Conservation (phyloP, 2,329 filamentous ascomycete species). For the Nannizziopsis arthrosporioides region DNA sequence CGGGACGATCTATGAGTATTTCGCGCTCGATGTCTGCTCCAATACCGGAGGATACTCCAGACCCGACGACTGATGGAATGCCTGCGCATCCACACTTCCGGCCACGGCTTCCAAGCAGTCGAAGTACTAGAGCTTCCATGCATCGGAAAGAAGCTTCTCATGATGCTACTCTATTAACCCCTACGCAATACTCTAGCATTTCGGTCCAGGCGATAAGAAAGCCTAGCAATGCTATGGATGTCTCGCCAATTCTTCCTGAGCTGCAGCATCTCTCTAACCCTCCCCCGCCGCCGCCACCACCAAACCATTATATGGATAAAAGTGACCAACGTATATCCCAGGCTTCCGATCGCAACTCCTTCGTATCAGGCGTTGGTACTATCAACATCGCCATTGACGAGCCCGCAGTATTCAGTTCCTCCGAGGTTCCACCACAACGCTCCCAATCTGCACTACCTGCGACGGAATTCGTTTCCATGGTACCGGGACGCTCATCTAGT, state of each 20-base stretch:
- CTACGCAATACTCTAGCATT: slow-evolving; percentile 8
- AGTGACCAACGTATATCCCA: neutral
- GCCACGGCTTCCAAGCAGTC: slow-evolving; percentile 31
- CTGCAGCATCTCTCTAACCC: slow-evolving; percentile 49
- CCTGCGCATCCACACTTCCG: slow-evolving; percentile 34
- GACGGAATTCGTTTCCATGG: slow-evolving; percentile 21
- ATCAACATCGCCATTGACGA: slow-evolving; percentile 34
- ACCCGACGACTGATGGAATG: slow-evolving; percentile 26
- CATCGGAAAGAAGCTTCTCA: slow-evolving; percentile 10
- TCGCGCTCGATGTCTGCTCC: slow-evolving; percentile 32
- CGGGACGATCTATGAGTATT: slow-evolving; percentile 21
- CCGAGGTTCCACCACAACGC: neutral
- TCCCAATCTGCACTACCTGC: slow-evolving; percentile 1
- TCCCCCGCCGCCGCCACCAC: slow-evolving; percentile 36
- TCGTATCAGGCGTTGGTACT: slow-evolving; percentile 28
- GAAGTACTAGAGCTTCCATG: slow-evolving; percentile 16
- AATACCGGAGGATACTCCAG: slow-evolving; percentile 20
- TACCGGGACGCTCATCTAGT: slow-evolving; percentile 17
- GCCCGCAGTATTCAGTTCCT: slow-evolving; percentile 5
- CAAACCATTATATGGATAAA: slow-evolving; percentile 2
- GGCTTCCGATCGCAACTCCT: slow-evolving; percentile 20
- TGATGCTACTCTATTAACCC: slow-evolving; percentile 6
- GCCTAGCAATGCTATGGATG: slow-evolving; percentile 12
- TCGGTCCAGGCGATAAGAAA: slow-evolving; percentile 9
- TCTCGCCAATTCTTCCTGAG: slow-evolving; percentile 46